Evolutionary conservation across 2,329 filamentous ascomycete species (phyloP).

Genomic region (Talaromyces atroroseus): DNA sequence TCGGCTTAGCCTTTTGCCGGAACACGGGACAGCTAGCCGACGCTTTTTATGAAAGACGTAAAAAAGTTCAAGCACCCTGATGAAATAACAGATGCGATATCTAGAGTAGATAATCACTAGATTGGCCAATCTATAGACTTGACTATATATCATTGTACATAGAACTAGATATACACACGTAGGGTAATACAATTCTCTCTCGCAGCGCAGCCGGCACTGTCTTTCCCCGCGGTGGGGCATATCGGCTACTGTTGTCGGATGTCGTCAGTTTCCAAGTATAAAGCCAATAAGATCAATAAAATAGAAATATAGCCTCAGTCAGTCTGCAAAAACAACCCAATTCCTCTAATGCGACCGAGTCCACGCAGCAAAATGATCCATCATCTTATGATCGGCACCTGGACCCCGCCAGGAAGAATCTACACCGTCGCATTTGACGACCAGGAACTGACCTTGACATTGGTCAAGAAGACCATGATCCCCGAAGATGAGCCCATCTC

Average conservation of each 20-base stretch:
- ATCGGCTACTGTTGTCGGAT: constrained; percentile 14
- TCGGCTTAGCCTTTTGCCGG: constrained; percentile 7
- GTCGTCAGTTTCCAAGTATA: not conserved
- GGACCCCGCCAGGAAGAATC: constrained; percentile 83
- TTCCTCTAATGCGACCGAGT: constrained; percentile 11
- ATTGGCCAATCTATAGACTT: not conserved
- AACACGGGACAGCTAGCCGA: not conserved
- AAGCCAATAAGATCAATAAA: too few relatives aligned
- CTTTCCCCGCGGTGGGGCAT: constrained; percentile 10
- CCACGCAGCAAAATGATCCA: constrained; percentile 62
- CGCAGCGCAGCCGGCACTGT: too few relatives aligned
- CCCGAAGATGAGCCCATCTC: constrained; percentile 81
- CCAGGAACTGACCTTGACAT: constrained; percentile 64
- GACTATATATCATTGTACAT: too few relatives aligned
- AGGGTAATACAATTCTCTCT: too few relatives aligned
- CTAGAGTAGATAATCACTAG: too few relatives aligned
- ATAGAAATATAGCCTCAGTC: too few relatives aligned
- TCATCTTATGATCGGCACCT: constrained; percentile 87
- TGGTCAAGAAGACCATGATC: constrained; percentile 76
- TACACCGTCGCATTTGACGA: constrained; percentile 87
- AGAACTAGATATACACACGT: not conserved
- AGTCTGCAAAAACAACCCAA: too few relatives aligned
- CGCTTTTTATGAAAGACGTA: too few relatives aligned
- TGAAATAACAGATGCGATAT: too few relatives aligned
- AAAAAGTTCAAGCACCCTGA: too few relatives aligned